A percentile compares a stretch with the other conserved stretches of the same genome.
Conservation (phyloP, 352 stramenopile genomes). For the Phytophthora fragariae region DNA sequence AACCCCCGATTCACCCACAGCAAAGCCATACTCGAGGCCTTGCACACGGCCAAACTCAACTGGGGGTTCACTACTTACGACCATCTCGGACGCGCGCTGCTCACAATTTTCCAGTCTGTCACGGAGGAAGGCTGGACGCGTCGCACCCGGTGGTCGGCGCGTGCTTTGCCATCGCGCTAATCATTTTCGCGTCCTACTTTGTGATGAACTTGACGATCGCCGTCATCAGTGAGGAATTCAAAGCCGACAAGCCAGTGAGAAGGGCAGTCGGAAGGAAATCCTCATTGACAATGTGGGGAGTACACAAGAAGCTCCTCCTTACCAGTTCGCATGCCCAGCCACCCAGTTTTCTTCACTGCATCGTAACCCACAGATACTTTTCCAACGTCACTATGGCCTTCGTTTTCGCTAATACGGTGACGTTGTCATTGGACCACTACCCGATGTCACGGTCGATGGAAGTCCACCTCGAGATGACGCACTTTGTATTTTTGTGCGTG, state of each 20-base stretch:
- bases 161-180: constrained; percentile 84
- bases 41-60: constrained; percentile 68
- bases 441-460: constrained; percentile 56
- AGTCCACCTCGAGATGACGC: constrained; percentile 61
- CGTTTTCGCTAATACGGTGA: constrained; percentile 80
- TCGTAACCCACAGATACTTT: constrained; percentile 62
- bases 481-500: constrained; percentile 71
- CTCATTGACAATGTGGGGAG: background rate
- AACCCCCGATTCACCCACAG: constrained; percentile 56
- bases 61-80: constrained; percentile 94
- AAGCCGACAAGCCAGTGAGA: constrained; percentile 42
- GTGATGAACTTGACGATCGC: constrained; percentile 33
- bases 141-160: constrained; percentile 55
- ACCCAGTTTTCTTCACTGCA: constrained; percentile 22
- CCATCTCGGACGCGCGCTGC: constrained; percentile 83
- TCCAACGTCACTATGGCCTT: constrained; percentile 55
- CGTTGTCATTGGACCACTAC: constrained; percentile 82
- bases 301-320: background rate
- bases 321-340: constrained; percentile 32
- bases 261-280: background rate
- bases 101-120: constrained; percentile 93
- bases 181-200: constrained; percentile 92
- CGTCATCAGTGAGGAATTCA: constrained; percentile 90
- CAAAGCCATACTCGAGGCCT: constrained; percentile 45
- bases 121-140: constrained; percentile 49